Evolutionary conservation across 306 rosid species (phyloP), one percentile per base, ranked within the genome.

Genomic region (Castanospermum australe): DNA sequence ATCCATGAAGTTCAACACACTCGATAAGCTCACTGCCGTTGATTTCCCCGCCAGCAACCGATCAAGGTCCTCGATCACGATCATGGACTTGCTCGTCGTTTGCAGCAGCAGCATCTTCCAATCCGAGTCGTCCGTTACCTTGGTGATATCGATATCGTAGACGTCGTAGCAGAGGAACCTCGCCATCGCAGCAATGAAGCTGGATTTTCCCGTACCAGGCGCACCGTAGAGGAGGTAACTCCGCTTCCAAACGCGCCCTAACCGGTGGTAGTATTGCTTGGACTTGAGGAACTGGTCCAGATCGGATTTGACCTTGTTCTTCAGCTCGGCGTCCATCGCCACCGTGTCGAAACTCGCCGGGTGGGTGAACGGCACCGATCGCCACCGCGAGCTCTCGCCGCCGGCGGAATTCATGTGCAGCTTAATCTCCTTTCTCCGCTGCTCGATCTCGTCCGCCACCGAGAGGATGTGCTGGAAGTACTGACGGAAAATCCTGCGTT

Each of bases 191-290:
- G 98, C 97, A 1, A 90, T 56, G 82, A 95, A 91, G 68, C 97
- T 91, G 0, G 99, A 89, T 73, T 92, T 92, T 0, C 98, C 98
- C 0, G 98, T 94, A 1, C 98, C 99, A 14, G 92, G 75, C 1
- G 87, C 75, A 57, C 99, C 99, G 88, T 84, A 88, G 8, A 95
- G 98, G 4, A 95, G 78, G 79, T 86, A 95, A 28, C 98, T 95
- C 24, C 99, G 90, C 65, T 88, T 95, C 99, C 99, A 95, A 25
- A 91, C 99, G 14, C 99, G 97, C 5, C 99, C 99, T 64, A 92
- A 61, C 4, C 92, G 76, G 82, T 95, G 87, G 74, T 92, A 95
- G 54, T 91, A 95, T 50, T 92, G 97, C 60, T 91, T 95, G 1
- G 99, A 88, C 71, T 92, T 95, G 9, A 87, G 6, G 20, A 95